These are phyloP conservation scores for Sporisorium graminicola DNA, from an alignment of 1,284 basidiomycete genomes.

Conservation along the genomic window DNA sequence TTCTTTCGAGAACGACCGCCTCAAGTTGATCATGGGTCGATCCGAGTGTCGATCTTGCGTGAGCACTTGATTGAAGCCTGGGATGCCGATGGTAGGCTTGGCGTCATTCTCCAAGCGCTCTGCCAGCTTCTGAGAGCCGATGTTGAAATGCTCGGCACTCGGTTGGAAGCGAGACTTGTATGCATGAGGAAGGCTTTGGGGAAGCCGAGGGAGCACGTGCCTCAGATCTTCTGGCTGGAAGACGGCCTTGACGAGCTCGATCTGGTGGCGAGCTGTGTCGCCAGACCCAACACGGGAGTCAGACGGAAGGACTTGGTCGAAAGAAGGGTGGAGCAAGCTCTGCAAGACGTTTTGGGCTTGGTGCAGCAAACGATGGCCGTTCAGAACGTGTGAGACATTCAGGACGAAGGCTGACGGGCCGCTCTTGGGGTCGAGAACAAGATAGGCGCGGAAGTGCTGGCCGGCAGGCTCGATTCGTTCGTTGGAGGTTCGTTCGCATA, in stretches of 20 bases:
- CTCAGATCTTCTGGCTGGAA: background rate
- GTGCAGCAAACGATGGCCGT: background rate
- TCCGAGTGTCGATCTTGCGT: background rate
- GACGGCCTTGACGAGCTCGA: background rate
- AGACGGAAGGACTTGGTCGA: background rate
- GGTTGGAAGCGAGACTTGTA: slow-evolving; percentile 1
- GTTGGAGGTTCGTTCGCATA: background rate
- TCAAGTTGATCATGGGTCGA: slow-evolving; percentile 1
- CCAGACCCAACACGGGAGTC: background rate
- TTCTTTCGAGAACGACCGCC: background rate
- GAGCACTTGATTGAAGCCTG: background rate
- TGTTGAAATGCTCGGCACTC: background rate
- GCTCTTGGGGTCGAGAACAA: background rate
- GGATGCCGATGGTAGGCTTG: background rate
- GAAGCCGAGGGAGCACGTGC: background rate
- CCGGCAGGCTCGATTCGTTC: background rate
- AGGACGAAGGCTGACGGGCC: background rate
- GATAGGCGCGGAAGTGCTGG: background rate
- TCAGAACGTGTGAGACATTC: background rate
- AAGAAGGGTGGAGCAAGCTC: background rate
- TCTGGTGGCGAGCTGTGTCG: background rate
- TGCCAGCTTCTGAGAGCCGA: background rate
- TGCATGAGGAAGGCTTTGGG: background rate
- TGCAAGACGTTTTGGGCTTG: background rate
- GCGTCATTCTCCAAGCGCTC: background rate